Conservation (phyloP, 441 rosid species). For the Gossypium schwendimanii region DNA sequence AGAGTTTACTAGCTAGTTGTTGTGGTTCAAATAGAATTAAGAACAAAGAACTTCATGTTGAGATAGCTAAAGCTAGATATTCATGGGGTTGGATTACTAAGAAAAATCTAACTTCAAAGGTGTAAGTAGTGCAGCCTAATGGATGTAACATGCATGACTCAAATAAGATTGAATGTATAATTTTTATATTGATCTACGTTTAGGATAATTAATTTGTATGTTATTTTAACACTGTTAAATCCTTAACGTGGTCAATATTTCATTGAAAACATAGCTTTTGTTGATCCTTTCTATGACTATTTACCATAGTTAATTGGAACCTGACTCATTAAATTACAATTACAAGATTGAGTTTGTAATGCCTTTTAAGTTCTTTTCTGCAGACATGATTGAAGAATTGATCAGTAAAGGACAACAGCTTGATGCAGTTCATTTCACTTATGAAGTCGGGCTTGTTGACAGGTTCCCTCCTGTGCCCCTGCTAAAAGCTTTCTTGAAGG, state of each 20-base stretch:
- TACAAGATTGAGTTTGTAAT: conserved; percentile 6
- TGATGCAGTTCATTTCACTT: conserved; percentile 93
- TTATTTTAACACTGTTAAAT: neutral
- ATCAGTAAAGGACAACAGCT: conserved; percentile 88
- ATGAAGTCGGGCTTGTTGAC: conserved; percentile 79
- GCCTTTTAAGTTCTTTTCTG: neutral
- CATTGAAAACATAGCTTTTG: neutral
- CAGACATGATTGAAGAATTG: conserved; percentile 72
- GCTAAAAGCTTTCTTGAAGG: conserved; percentile 73
- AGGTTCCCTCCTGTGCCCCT: conserved; percentile 85
- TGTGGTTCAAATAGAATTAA: neutral
- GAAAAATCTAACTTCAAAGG: neutral
- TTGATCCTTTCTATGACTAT: neutral
- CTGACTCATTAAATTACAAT: conserved; percentile 4
- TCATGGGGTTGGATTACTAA: neutral
- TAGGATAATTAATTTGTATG: no score
- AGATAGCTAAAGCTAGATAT: neutral
- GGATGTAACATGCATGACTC: neutral
- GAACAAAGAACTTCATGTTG: neutral
- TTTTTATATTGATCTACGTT: neutral
- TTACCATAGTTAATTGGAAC: neutral
- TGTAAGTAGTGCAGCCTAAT: neutral
- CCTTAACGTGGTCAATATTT: neutral
- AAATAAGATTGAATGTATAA: neutral
- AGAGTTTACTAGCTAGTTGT: neutral